A percentile compares a stretch with the other conserved stretches of the same genome.
phyloP scores from a whole-genome alignment of 129 eudicot species.

The Pittosporum tobira region DNA sequence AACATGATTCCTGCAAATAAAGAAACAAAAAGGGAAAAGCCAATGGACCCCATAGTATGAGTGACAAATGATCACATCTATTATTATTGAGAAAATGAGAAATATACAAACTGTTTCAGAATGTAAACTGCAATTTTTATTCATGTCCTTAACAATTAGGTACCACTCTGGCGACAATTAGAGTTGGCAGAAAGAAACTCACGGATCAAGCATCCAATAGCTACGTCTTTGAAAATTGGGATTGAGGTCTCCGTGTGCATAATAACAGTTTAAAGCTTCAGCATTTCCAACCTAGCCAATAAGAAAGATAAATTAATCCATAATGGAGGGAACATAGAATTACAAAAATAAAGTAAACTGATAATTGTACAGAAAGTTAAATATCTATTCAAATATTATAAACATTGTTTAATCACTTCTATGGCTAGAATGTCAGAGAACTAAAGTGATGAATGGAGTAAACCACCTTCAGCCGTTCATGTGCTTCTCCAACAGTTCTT shows the following conservation, averaged over 20 bases:
- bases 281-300: conserved; percentile 76
- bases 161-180: no score
- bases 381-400: not conserved
- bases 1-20: not conserved
- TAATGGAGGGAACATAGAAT: not conserved
- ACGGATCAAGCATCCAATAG: conserved; percentile 98
- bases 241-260: conserved; percentile 83
- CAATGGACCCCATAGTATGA: not conserved
- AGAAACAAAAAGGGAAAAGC: not conserved
- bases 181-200: conserved; percentile 49
- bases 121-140: not conserved
- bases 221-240: conserved; percentile 90
- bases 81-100: not conserved
- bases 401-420: not conserved
- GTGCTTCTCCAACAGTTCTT: conserved; percentile 91
- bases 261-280: conserved; percentile 91
- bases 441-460: conserved; percentile 10
- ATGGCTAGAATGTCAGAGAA: not conserved
- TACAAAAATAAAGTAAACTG: not conserved
- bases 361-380: not conserved
- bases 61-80: not conserved
- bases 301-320: conserved; percentile 6
- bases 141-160: not conserved
- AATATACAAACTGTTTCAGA: not conserved
- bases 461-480: conserved; percentile 98